phyloP scores from a whole-genome alignment of 2,329 filamentous ascomycete species.

The Lecanicillium sp. region DNA sequence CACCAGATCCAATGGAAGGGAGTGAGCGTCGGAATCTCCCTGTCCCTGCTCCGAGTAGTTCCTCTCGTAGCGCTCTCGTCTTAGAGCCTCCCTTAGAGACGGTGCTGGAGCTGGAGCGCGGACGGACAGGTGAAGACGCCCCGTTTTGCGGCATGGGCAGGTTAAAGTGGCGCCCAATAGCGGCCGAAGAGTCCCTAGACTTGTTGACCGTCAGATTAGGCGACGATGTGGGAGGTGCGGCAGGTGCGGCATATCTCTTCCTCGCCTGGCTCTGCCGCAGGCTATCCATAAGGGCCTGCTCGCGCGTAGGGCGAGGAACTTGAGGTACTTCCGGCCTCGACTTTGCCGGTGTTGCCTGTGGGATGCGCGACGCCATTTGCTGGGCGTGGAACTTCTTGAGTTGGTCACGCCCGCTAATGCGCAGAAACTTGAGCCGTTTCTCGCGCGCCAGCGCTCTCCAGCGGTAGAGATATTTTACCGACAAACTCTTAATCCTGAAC shows the following conservation, averaged over 20 bases:
- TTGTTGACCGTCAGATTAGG: slow-evolving; percentile 2
- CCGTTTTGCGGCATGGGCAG: slow-evolving; percentile 15
- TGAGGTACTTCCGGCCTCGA: slow-evolving; percentile 19
- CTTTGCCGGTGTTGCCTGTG: background rate
- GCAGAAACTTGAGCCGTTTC: slow-evolving; percentile 43
- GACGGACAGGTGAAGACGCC: slow-evolving; percentile 16
- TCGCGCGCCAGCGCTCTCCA: slow-evolving; percentile 47
- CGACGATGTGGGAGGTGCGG: slow-evolving; percentile 20
- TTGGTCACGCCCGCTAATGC: slow-evolving; percentile 45
- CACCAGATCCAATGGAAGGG: slow-evolving; percentile 28
- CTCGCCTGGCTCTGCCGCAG: slow-evolving; percentile 6
- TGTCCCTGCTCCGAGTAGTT: slow-evolving; percentile 24
- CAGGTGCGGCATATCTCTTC: background rate
- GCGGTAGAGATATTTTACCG: slow-evolving; percentile 50
- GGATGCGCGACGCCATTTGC: slow-evolving; percentile 21
- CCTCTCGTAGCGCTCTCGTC: slow-evolving; percentile 31
- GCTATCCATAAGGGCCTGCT: slow-evolving; percentile 11
- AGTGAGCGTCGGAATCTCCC: slow-evolving; percentile 34
- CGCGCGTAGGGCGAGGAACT: background rate
- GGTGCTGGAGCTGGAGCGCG: slow-evolving; percentile 17
- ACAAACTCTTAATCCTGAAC: slow-evolving; percentile 45
- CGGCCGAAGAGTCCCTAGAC: slow-evolving; percentile 15
- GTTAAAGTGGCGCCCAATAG: slow-evolving; percentile 17
- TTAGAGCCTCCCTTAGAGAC: slow-evolving; percentile 25
- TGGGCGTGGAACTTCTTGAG: slow-evolving; percentile 41